Percentiles rank a stretch among this genome's conserved stretches.
These are phyloP conservation scores for Mortierella antarctica DNA, from an alignment of 192 early-diverging fungal species.

Conservation along the genomic window DNA sequence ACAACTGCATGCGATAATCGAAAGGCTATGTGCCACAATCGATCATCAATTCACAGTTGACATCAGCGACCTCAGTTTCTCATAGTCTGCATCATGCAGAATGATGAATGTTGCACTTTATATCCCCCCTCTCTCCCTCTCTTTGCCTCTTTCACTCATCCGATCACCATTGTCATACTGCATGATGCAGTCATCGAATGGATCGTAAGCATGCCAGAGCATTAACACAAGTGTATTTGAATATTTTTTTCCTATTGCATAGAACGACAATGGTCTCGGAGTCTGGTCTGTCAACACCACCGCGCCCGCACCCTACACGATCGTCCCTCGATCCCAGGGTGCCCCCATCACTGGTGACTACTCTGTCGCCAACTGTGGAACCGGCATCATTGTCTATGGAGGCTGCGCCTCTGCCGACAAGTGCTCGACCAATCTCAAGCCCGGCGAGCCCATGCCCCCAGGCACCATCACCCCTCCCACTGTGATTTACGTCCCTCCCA, in stretches of 20 bases:
- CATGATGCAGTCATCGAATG: no score
- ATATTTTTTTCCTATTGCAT: conserved; percentile 1
- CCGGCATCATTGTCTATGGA: conserved; percentile 40
- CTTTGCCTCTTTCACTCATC: neutral
- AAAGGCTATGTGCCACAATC: neutral
- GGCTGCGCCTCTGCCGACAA: conserved; percentile 20
- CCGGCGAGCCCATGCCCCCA: conserved; percentile 35
- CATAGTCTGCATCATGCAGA: neutral
- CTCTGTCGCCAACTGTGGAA: conserved; percentile 34
- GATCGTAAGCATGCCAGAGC: no score
- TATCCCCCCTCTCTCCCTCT: neutral
- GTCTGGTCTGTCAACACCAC: conserved; percentile 37
- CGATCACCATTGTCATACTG: neutral
- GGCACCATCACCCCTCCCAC: conserved; percentile 21
- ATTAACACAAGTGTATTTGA: neutral
- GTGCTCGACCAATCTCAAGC: conserved; percentile 40
- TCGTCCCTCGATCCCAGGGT: conserved; percentile 38
- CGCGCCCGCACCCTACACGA: conserved; percentile 26
- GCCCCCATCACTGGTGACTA: conserved; percentile 33
- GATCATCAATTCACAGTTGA: neutral
- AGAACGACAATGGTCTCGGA: conserved; percentile 49
- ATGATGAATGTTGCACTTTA: no score
- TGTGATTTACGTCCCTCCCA: conserved; percentile 25
- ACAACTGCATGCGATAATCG: no score
- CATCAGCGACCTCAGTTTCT: neutral